phyloP scores from a whole-genome alignment of 2,329 filamentous ascomycete species.

The Fusarium nygamai region DNA sequence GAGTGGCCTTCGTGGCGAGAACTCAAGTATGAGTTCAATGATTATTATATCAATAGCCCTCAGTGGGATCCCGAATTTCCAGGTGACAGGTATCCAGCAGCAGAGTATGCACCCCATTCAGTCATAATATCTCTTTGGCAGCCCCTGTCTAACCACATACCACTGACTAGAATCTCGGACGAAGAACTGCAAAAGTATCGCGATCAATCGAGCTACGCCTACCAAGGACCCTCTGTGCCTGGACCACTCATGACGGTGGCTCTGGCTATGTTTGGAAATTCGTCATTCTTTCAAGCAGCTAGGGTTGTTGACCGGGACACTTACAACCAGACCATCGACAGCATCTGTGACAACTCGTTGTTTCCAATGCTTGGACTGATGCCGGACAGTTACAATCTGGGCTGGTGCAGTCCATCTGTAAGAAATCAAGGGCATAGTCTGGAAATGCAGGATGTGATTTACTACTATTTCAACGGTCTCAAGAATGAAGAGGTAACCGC shows the following conservation, averaged over 20 bases:
- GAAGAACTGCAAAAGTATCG: background rate
- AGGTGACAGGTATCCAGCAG: background rate
- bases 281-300: slow-evolving; percentile 3
- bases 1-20: background rate
- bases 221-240: background rate
- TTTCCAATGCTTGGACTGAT: background rate
- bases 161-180: background rate
- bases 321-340: background rate
- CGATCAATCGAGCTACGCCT: background rate
- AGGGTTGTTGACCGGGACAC: background rate
- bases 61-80: background rate
- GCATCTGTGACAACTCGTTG: background rate
- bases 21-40: background rate
- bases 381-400: accelerated
- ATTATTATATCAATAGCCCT: background rate
- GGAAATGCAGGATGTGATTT: background rate
- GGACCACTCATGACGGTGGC: slow-evolving; percentile 17
- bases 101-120: background rate
- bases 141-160: background rate
- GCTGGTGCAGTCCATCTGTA: background rate
- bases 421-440: background rate
- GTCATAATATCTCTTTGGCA: background rate
- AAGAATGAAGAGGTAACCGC: background rate
- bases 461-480: background rate
- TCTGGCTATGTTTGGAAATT: slow-evolving; percentile 17